Percentiles rank a stretch among this genome's conserved stretches.
These are phyloP conservation scores for Camellia oleifera DNA, from an alignment of 179 eudicot genomes.

Conservation along the genomic window DNA sequence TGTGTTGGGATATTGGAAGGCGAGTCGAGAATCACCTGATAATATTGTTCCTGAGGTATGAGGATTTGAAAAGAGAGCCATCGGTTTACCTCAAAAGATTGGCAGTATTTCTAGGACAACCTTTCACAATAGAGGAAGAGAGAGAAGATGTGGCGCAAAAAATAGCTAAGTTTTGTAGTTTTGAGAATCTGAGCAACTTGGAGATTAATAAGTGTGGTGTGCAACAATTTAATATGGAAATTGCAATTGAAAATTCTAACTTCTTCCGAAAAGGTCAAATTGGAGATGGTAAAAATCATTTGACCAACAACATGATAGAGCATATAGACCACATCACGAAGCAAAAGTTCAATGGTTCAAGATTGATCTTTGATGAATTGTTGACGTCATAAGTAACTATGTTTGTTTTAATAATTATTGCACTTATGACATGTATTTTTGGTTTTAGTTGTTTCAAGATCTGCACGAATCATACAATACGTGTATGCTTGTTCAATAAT, in stretches of 20 bases:
- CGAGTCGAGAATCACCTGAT: too few relatives aligned
- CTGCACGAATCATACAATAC: too few relatives aligned
- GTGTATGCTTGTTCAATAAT: too few relatives aligned
- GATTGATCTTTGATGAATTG: neutral
- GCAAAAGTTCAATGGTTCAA: conserved; percentile 15
- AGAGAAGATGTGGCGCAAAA: conserved; percentile 26
- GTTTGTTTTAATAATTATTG: neutral
- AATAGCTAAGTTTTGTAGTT: conserved; percentile 6
- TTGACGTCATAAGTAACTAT: neutral
- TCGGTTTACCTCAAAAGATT: too few relatives aligned
- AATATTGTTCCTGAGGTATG: too few relatives aligned
- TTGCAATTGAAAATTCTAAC: neutral
- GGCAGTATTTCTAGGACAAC: conserved; percentile 27
- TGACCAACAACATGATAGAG: conserved; percentile 17
- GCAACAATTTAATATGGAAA: neutral
- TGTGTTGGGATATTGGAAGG: too few relatives aligned
- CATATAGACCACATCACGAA: conserved; percentile 12
- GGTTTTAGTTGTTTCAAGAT: too few relatives aligned
- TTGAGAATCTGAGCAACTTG: conserved; percentile 25
- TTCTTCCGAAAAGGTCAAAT: conserved; percentile 21
- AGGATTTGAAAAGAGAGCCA: too few relatives aligned
- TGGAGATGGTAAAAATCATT: conserved; percentile 21
- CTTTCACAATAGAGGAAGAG: conserved; percentile 33
- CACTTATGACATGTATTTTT: too few relatives aligned
- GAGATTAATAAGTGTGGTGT: conserved; percentile 36